Conservation (phyloP, 805 yeast genomes). For the Wickerhamomyces canadensis region DNA sequence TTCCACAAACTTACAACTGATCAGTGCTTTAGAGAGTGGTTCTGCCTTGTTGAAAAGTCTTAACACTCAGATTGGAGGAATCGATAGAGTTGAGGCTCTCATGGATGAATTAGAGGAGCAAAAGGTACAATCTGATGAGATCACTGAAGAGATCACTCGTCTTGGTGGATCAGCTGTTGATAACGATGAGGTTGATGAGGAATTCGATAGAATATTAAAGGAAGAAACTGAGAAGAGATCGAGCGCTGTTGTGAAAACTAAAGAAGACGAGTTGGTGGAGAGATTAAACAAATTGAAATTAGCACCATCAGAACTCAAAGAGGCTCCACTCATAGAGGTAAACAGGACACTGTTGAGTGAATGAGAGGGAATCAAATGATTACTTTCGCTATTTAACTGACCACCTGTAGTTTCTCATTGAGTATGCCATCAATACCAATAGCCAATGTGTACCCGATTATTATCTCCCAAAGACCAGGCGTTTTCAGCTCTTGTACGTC, state of each 20-base stretch:
- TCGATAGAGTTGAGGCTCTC: slow-evolving; percentile 36
- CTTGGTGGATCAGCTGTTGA: slow-evolving; percentile 17
- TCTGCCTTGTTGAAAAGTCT: slow-evolving; percentile 30
- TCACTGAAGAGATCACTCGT: slow-evolving; percentile 29
- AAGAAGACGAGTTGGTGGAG: slow-evolving; percentile 15
- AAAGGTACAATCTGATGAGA: slow-evolving; percentile 30
- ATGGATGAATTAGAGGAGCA: slow-evolving; percentile 36
- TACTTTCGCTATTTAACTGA: background rate
- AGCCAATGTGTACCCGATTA: slow-evolving; percentile 48
- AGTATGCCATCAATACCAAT: slow-evolving; percentile 36
- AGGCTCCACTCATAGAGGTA: background rate
- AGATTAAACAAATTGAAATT: slow-evolving; percentile 22
- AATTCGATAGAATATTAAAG: slow-evolving; percentile 30
- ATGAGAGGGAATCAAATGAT: too few relatives aligned
- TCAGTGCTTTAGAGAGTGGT: slow-evolving; percentile 33
- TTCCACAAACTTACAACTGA: slow-evolving; percentile 32
- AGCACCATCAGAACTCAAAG: slow-evolving; percentile 11
- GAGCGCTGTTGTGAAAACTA: slow-evolving; percentile 4
- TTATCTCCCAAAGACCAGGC: slow-evolving; percentile 48
- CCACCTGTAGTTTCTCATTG: slow-evolving; percentile 15
- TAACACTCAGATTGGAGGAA: slow-evolving; percentile 37
- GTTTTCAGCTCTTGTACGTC: slow-evolving; percentile 27
- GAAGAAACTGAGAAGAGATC: slow-evolving; percentile 6
- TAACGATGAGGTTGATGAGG: slow-evolving; percentile 30
- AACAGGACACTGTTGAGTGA: background rate